These are phyloP conservation scores for Closterium sp. DNA, from an alignment of 139 green algal species.

Conservation along the genomic window DNA sequence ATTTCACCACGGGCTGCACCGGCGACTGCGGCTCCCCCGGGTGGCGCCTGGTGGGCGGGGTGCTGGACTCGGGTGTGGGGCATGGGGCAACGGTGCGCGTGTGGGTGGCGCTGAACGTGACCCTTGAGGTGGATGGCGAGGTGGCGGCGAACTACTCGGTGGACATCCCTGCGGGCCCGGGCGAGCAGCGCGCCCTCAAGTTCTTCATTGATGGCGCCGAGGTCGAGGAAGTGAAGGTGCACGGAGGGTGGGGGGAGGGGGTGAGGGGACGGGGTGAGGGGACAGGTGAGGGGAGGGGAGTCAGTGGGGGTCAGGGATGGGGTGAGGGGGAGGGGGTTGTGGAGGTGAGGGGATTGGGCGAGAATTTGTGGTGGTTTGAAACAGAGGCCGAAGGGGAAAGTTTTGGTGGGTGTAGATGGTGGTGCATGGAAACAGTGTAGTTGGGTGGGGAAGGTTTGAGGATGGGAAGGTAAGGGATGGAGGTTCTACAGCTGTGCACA, in stretches of 20 bases:
- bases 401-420: no score
- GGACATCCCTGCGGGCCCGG: neutral
- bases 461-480: no score
- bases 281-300: no score
- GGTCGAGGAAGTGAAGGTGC: slow-evolving; percentile 3
- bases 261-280: no score
- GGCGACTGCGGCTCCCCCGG: slow-evolving; percentile 14
- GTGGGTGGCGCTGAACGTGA: slow-evolving; percentile 27
- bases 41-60: slow-evolving; percentile 14
- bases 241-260: neutral
- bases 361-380: neutral
- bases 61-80: slow-evolving; percentile 23
- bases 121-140: slow-evolving; percentile 19
- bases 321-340: neutral
- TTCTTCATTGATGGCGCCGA: slow-evolving; percentile 25
- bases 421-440: no score
- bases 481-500: no score
- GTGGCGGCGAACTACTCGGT: slow-evolving; percentile 21
- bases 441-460: no score
- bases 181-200: neutral
- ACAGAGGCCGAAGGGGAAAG: no score
- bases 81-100: slow-evolving; percentile 17
- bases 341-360: no score
- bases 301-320: neutral
- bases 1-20: slow-evolving; percentile 17